phyloP scores from a whole-genome alignment of 2,329 filamentous ascomycete species.

The Ophioceras dolichostomum region DNA sequence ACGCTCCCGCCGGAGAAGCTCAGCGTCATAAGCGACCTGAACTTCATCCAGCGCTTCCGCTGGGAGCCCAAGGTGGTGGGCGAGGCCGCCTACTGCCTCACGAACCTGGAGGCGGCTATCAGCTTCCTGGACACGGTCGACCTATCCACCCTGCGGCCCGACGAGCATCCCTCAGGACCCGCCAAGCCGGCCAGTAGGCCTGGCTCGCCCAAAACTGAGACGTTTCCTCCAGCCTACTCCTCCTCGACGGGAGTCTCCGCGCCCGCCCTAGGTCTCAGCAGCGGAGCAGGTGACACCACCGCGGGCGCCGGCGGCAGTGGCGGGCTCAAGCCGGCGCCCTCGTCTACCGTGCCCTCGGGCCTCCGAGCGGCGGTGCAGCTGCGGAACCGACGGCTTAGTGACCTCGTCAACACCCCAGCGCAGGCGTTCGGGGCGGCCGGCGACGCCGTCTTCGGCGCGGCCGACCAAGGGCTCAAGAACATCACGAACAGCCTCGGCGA shows the following conservation, averaged over 20 bases:
- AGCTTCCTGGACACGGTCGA: slow-evolving; percentile 94
- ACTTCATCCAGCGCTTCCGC: slow-evolving; percentile 87
- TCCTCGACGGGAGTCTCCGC: slow-evolving; percentile 29
- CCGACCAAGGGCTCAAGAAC: slow-evolving; percentile 83
- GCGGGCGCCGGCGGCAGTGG: slow-evolving; percentile 18
- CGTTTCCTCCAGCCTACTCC: slow-evolving; percentile 42
- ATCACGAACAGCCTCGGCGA: slow-evolving; percentile 84
- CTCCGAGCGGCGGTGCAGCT: slow-evolving; percentile 33
- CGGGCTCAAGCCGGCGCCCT: slow-evolving; percentile 26
- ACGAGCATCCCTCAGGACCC: slow-evolving; percentile 61
- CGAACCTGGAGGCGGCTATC: slow-evolving; percentile 89
- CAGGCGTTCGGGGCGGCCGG: slow-evolving; percentile 72
- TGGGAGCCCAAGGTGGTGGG: slow-evolving; percentile 79
- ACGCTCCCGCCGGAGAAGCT: slow-evolving; percentile 77
- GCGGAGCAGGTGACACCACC: slow-evolving; percentile 19
- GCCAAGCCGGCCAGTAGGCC: slow-evolving; percentile 39
- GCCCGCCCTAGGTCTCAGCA: slow-evolving; percentile 15
- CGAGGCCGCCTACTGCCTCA: slow-evolving; percentile 90
- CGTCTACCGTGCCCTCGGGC: slow-evolving; percentile 21
- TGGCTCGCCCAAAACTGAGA: slow-evolving; percentile 36
- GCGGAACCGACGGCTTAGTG: slow-evolving; percentile 68
- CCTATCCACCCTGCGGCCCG: slow-evolving; percentile 71
- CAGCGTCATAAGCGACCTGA: slow-evolving; percentile 85
- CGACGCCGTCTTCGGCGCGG: slow-evolving; percentile 75
- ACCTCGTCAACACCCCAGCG: slow-evolving; percentile 74